A percentile compares a stretch with the other conserved stretches of the same genome.
These are phyloP conservation scores for Fusarium pininemorale DNA, from an alignment of 2,329 filamentous ascomycete species.

Conservation along the genomic window DNA sequence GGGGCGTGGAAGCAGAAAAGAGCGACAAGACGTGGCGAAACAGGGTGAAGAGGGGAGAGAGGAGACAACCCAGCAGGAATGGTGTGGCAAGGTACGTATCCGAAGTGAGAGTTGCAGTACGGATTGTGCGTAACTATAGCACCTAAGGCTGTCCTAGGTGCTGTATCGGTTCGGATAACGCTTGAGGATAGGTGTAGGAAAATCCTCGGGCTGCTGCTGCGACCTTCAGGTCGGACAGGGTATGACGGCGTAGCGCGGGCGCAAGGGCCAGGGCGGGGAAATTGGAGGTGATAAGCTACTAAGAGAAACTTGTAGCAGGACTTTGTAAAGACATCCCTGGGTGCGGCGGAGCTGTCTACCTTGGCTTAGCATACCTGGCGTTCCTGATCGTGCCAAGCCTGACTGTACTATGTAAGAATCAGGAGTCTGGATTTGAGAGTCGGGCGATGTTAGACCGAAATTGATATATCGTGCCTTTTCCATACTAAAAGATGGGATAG, in stretches of 20 bases:
- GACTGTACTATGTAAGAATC: not conserved
- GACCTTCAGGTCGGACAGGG: conserved; percentile 22
- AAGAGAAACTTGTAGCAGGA: conserved; percentile 8
- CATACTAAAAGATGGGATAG: not conserved
- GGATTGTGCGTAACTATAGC: not conserved
- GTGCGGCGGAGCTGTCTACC: not conserved
- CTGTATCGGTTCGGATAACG: conserved; percentile 6
- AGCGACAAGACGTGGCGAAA: conserved; percentile 23
- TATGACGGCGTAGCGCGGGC: conserved; percentile 40
- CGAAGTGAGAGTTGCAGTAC: not conserved
- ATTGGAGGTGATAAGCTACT: conserved; percentile 41
- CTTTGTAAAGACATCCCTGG: not conserved
- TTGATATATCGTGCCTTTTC: not conserved
- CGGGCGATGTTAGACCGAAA: conserved; percentile 4
- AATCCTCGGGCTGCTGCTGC: conserved; percentile 14
- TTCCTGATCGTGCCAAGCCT: conserved; percentile 11
- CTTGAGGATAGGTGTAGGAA: conserved; percentile 10
- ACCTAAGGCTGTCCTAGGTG: not conserved
- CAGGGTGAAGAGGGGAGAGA: conserved; percentile 32
- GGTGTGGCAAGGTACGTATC: conserved; percentile 30
- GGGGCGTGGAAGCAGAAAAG: conserved; percentile 22
- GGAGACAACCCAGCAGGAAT: conserved; percentile 31
- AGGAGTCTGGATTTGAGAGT: not conserved
- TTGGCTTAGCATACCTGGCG: not conserved
- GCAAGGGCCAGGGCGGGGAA: conserved; percentile 45